Evolutionary conservation across 768 basidiomycete species (phyloP).

Genomic region (Tricholoma saponaceum): DNA sequence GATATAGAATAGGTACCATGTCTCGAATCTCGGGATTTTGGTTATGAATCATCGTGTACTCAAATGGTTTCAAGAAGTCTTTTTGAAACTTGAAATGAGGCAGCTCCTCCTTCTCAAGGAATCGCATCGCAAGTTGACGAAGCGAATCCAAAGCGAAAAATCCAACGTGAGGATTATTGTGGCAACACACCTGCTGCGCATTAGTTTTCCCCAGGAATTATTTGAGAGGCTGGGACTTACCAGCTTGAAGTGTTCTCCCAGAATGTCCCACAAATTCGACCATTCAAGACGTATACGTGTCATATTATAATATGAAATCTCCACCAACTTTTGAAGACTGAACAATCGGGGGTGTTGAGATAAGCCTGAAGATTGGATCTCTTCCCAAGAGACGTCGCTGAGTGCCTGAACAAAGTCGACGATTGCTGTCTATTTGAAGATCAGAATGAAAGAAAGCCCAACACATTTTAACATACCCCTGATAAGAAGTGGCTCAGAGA

Average conservation of each 20-base stretch:
- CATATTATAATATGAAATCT: conserved; percentile 99
- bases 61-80: conserved; percentile 97
- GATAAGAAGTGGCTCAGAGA: conserved; percentile 92
- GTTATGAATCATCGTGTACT: conserved; percentile 97
- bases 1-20: conserved; percentile 53
- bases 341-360: conserved; percentile 94
- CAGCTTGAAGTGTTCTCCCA: conserved; percentile 98
- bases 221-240: conserved; percentile 36
- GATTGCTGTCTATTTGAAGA: conserved; percentile 72
- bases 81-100: conserved; percentile 99
- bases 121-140: conserved; percentile 95
- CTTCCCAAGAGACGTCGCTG: conserved; percentile 98
- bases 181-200: conserved; percentile 83
- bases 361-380: conserved; percentile 94
- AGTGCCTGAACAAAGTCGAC: conserved; percentile 96
- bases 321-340: conserved; percentile 96
- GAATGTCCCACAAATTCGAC: conserved; percentile 96
- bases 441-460: background rate
- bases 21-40: conserved; percentile 93
- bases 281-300: conserved; percentile 95
- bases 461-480: conserved; percentile 59
- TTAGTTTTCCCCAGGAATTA: background rate
- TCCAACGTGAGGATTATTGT: conserved; percentile 93
- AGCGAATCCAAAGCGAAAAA: conserved; percentile 97
- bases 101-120: conserved; percentile 97